Evolutionary conservation across 331 rosid species (phyloP), one percentile per base, ranked within the genome.

Genomic region (Pyracantha coccinea): DNA sequence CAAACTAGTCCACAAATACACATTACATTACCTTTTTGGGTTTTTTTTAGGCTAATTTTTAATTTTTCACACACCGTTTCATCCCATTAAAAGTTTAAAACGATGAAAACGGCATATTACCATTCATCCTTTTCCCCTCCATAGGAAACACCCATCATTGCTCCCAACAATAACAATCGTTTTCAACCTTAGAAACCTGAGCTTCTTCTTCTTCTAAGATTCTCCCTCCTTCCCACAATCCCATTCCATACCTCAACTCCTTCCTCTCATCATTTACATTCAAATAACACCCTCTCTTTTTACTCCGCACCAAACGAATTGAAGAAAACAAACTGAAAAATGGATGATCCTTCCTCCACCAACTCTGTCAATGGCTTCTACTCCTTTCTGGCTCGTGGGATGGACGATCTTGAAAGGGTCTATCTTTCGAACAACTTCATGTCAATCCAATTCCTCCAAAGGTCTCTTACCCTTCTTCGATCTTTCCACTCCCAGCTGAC

Each of bases 101-200:
- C 86, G 86, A 85, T 83, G 97, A 90, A 89, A 95, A 95, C 92
- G 91, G 96, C 92, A 88, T 90, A 94, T 88, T 89, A 86, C 90
- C 91, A 92, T 92, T 95, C 93, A 95, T 95, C 99, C 88, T 86
- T 90, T 84, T 93, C 96, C 29, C 99, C 98, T 91, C 77, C 74
- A 74, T 83, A 89, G 97, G 99, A 92, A 95, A 95, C 99, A 92
- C 91, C 85, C 98, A 95, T 95, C 99, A 95, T 95, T 95, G 93
- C 93, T 78, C 93, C 96, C 96, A 92, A 90, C 97, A 28, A 90
- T 96, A 28, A 28, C 29, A 85, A 90, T 92, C 96, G 90, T 89
- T 90, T 92, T 95, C 97, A 87, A 86, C 96, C 95, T 90, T 90
- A 82, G 91, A 89, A 88, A 88, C 92, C 96, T 88, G 97, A 86